Evolutionary conservation across 192 early-diverging fungal genomes (phyloP), one percentile per base, ranked within the genome.

Genomic region (Podila minutissima): DNA sequence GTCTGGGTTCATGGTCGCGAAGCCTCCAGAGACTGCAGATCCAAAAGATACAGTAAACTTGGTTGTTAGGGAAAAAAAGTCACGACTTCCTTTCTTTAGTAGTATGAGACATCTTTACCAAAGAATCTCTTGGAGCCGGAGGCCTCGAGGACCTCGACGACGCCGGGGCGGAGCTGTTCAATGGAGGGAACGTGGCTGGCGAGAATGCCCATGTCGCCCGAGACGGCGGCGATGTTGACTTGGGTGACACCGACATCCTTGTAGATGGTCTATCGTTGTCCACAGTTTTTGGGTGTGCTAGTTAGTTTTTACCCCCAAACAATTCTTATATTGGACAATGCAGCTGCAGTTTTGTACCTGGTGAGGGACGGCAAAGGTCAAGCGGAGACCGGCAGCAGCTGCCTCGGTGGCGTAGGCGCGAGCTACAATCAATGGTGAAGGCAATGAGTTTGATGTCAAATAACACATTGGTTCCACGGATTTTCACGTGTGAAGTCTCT

Each of bases 101-200:
- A 9, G 68, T 61, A 31, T 26, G n/a, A 28, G 60, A 28, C 17
- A 24, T 53, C 22, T 77, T 84, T 87, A 95, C 96, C 93, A 85
- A 99, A 99, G 89, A 88, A 97, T 91, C 96, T 97, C 84, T 94
- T 87, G 82, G 91, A 86, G 68, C 86, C 86, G 66, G 88, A 75
- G 76, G 90, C 88, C 64, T 91, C 88, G 65, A 97, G 87, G 62
- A 97, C 85, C 85, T 96, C 95, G 55, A 99, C 72, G 46, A 95
- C 86, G 58, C 95, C 94, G 51, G 97, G 94, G 85, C 93, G 93
- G 55, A 99, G 92, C 90, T 99, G 94, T 83, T 97, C 95, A 66
- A 99, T 94, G 41, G 93, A 94, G n/a, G 96, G 94, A 48, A 99
- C 95, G 91, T 99, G 97, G 88, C 95, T 94, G 71, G 96, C 96